A percentile compares a stretch with the other conserved stretches of the same genome.
These are phyloP conservation scores for Carallia pectinifolia DNA, from an alignment of 345 rosid species.

Conservation along the genomic window DNA sequence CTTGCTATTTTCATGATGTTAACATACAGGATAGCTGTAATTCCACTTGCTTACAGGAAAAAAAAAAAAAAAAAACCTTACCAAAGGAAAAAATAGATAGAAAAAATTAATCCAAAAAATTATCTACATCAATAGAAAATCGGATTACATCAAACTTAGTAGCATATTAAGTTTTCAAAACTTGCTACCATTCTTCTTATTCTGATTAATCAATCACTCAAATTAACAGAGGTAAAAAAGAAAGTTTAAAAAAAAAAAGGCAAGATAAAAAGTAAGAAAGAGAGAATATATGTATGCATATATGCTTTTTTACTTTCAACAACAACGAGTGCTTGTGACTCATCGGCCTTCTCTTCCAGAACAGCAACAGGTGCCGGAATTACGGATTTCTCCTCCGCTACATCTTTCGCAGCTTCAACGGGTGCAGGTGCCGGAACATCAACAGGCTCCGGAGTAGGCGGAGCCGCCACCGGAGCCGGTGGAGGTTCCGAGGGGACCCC, in stretches of 20 bases:
- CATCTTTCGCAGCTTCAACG: constrained; percentile 24
- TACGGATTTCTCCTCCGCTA: constrained; percentile 43
- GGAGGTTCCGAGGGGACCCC: constrained; percentile 9
- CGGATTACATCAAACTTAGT: too few relatives aligned
- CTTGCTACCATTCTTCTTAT: too few relatives aligned
- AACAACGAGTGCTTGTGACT: constrained; percentile 31
- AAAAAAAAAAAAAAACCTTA: too few relatives aligned
- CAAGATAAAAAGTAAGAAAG: neutral
- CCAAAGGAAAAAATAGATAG: neutral
- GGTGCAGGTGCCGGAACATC: neutral
- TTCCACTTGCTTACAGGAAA: neutral
- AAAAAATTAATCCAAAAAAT: neutral
- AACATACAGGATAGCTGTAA: too few relatives aligned
- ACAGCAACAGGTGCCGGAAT: constrained; percentile 30
- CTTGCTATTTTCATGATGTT: too few relatives aligned
- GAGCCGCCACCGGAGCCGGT: constrained; percentile 25
- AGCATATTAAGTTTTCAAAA: too few relatives aligned
- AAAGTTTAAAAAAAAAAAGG: neutral
- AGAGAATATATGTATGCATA: neutral
- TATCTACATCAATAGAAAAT: neutral
- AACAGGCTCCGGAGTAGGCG: constrained; percentile 6
- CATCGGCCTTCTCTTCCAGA: constrained; percentile 33
- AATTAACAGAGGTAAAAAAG: neutral
- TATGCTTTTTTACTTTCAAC: neutral
- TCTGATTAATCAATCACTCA: neutral